Evolutionary conservation across 768 basidiomycete species (phyloP), one percentile per base, ranked within the genome.

Genomic region (Boletus tylopilopsis): DNA sequence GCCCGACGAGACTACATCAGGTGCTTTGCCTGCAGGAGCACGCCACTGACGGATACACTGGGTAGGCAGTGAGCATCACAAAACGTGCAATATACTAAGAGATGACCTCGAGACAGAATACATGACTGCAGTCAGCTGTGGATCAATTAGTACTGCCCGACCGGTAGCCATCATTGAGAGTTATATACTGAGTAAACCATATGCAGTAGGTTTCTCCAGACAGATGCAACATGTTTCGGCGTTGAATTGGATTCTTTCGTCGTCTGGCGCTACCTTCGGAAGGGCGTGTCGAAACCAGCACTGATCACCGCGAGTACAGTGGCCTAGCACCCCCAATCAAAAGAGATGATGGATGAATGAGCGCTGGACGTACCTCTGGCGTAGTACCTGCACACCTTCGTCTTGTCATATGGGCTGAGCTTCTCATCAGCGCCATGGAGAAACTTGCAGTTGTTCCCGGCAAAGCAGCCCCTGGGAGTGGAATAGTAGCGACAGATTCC

Each of bases 31-130:
- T 9, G 65, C 60, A n/a, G 76, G 76, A 54, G 80, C 79, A 23
- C 90, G 80, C 90, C 90, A 92, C 58, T 80, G 78, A 37, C 81
- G 82, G 51, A 92, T 87, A 62, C 90, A 92, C 85, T 90, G 56
- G 23, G 13, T 4, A 44, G 18, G 29, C 37, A 38, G 41, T 57
- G 38, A 58, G 30, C 10, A 37, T 19, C 34, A 51, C 40, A 45
- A 27, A 42, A 21, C 18, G 15, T 35, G 38, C 23, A 39, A 10
- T 18, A 21, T 32, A 11, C 37, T 41, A 43, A 40, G 29, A 19
- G 39, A 76, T 50, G 62, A 89, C 88, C 51, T 77, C 64, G 32
- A 86, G 72, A 63, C 90, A 92, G 64, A 90, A 91, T 41, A 88
- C 71, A 64, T 92, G 90, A 53, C 77, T 84, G 62, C 90, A 92